phyloP scores from a whole-genome alignment of 768 basidiomycete genomes.

The Auricularia sp. region DNA sequence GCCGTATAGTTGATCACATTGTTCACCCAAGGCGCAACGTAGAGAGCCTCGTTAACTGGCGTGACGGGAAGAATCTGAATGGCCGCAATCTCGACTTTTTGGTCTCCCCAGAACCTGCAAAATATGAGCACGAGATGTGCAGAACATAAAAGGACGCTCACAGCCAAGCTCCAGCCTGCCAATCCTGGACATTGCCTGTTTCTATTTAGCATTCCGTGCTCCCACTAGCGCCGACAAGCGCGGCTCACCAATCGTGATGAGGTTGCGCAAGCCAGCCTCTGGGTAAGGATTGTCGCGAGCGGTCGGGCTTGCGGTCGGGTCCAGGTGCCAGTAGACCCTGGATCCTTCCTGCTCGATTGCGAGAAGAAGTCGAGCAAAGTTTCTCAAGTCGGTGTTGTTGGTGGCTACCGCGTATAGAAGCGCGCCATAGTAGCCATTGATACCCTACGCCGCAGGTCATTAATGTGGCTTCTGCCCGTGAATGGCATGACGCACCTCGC shows the following conservation, averaged over 20 bases:
- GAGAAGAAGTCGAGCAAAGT: conserved; percentile 25
- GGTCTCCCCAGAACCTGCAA: conserved; percentile 22
- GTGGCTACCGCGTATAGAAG: conserved; percentile 24
- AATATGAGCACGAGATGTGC: not conserved
- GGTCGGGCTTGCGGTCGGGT: conserved; percentile 21
- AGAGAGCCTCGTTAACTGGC: conserved; percentile 18
- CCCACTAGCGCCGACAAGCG: no score
- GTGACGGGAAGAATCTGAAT: conserved; percentile 14
- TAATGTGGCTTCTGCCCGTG: not conserved
- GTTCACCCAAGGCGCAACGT: conserved; percentile 24
- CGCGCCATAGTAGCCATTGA: conserved; percentile 29
- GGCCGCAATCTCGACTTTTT: conserved; percentile 25
- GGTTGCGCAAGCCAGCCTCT: conserved; percentile 19
- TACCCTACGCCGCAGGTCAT: conserved; percentile 9
- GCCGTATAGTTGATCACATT: conserved; percentile 21
- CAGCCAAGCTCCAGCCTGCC: conserved; percentile 28
- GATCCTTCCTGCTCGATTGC: conserved; percentile 28
- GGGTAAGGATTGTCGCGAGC: conserved; percentile 29
- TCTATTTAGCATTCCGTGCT: not conserved
- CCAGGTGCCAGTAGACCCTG: conserved; percentile 29
- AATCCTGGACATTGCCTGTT: conserved; percentile 25
- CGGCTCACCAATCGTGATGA: conserved; percentile 21
- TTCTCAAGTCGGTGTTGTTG: conserved; percentile 23
- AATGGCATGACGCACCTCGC: conserved; percentile 12
- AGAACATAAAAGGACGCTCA: not conserved